Evolutionary conservation across 179 eudicot genomes (phyloP), one percentile per base, ranked within the genome.

Genomic region (Carnegiea gigantea): DNA sequence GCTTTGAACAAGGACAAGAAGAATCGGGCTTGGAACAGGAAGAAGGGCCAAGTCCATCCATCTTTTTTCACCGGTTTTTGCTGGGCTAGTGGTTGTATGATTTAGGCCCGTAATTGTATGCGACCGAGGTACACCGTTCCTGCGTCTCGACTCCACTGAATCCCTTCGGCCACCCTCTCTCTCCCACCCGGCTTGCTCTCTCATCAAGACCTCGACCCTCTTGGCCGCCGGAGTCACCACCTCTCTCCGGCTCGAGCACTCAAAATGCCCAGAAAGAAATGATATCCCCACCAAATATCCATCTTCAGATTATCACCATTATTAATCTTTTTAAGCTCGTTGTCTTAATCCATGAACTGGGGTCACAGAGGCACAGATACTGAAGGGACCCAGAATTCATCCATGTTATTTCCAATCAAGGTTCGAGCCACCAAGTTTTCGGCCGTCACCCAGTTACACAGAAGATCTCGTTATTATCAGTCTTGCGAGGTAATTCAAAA

Each of bases 341-440:
- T 18, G 6, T 9, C 38, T 44, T 9, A 48, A 46, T 18, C 10
- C 9, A 26, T 49, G 60, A 73, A 9, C 76, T 44, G 43, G 49
- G 76, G 76, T 23, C 54, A 73, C 49, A 5, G n/a, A 40, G 18
- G 38, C 23, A 38, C 49, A 71, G 26, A 43, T 33, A 20, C 12
- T 54, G 38, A 38, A 18, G 77, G 18, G 7, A 51, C 62, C 33
- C 65, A 46, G 7, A 71, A 79, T 79, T 73, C 53, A 73, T 73
- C 73, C 83, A 80, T 83, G 86, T 79, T 83, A 76, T 79, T 76
- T 59, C 77, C 80, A 36, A 26, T 78, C n/a, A 82, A 65, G 88
- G 81, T 77, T 44, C 88, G 81, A 80, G 62, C 77, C 77, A 83
- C 86, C 33, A 84, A 75, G 79, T 43, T 87, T 81, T 83, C 83